These are phyloP conservation scores for Harrya chromipes DNA, from an alignment of 768 basidiomycete species.

Conservation along the genomic window DNA sequence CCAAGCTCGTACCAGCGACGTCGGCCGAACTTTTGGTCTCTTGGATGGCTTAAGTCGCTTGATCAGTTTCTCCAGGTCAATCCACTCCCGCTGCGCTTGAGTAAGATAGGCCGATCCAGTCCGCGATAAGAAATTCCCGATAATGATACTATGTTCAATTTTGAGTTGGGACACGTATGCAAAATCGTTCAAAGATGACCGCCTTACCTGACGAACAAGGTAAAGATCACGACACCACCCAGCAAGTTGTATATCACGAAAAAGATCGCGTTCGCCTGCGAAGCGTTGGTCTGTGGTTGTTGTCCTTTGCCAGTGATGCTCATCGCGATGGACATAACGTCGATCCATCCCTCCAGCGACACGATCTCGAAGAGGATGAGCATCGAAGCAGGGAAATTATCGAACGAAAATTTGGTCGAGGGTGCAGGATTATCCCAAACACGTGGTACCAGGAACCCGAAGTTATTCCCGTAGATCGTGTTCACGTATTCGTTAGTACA, in stretches of 20 bases:
- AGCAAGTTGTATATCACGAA: conserved; percentile 90
- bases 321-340: conserved; percentile 81
- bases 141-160: conserved; percentile 71
- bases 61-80: conserved; percentile 87
- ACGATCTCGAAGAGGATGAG: conserved; percentile 96
- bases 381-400: conserved; percentile 76
- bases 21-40: conserved; percentile 64
- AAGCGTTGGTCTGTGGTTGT: conserved; percentile 70
- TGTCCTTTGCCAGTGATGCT: conserved; percentile 65
- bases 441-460: conserved; percentile 74
- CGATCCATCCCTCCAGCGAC: conserved; percentile 95
- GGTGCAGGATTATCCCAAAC: conserved; percentile 88
- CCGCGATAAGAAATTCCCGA: conserved; percentile 84
- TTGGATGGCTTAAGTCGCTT: conserved; percentile 84
- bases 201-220: conserved; percentile 83
- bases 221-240: conserved; percentile 86
- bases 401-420: conserved; percentile 85
- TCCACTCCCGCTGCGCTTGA: conserved; percentile 88
- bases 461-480: conserved; percentile 56
- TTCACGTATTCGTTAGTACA: conserved; percentile 77
- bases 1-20: conserved; percentile 62
- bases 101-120: conserved; percentile 88
- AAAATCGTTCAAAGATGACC: neutral
- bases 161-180: conserved; percentile 7
- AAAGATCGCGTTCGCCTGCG: conserved; percentile 84